Conservation (phyloP, 2,329 filamentous ascomycete species). For the Beauveria asiatica region DNA sequence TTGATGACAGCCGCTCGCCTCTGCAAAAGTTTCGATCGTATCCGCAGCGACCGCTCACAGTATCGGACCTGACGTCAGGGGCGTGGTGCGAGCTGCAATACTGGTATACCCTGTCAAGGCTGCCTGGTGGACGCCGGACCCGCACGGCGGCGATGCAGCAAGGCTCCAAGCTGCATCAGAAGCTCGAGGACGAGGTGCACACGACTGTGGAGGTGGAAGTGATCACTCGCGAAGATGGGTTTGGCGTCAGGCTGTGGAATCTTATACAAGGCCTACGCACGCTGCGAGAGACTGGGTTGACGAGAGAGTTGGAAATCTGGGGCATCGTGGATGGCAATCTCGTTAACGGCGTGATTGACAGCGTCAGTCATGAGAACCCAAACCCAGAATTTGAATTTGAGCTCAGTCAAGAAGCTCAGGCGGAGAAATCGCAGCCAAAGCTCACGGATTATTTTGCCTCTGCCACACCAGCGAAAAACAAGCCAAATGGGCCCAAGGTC, state of each 20-base stretch:
- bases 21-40: constrained; percentile 70
- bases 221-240: constrained; percentile 67
- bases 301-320: constrained; percentile 76
- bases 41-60: constrained; percentile 71
- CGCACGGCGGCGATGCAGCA: constrained; percentile 75
- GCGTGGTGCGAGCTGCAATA: constrained; percentile 97
- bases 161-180: constrained; percentile 71
- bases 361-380: constrained; percentile 69
- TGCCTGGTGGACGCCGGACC: constrained; percentile 62
- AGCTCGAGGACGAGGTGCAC: constrained; percentile 79
- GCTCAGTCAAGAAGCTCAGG: constrained; percentile 29
- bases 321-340: constrained; percentile 73
- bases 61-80: constrained; percentile 80
- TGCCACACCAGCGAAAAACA: constrained; percentile 10
- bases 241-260: constrained; percentile 83
- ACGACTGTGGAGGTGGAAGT: constrained; percentile 65
- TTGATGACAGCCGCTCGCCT: constrained; percentile 41
- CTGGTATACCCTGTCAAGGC: constrained; percentile 72
- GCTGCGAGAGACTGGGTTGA: constrained; percentile 60
- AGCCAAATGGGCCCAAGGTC: constrained; percentile 25
- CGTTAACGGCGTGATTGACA: constrained; percentile 84
- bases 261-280: constrained; percentile 76
- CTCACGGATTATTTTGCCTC: constrained; percentile 34
- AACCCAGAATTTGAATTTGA: constrained; percentile 61
- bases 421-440: constrained; percentile 24